phyloP scores from a whole-genome alignment of 2,329 filamentous ascomycete genomes.

The Colletotrichum lini region DNA sequence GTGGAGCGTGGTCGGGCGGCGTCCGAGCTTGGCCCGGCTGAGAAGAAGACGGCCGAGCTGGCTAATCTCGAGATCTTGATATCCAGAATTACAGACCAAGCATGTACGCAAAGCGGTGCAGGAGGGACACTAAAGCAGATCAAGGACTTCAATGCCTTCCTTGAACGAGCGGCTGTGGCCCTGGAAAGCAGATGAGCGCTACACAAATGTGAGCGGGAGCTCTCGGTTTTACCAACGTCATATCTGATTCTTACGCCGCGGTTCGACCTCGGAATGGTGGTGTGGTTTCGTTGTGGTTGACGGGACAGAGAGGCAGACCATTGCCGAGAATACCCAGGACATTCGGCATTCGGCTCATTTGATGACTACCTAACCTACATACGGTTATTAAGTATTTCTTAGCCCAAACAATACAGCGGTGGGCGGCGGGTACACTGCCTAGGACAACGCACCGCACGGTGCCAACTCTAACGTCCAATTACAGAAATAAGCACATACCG shows the following conservation, averaged over 20 bases:
- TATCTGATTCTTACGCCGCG: slow-evolving; percentile 1
- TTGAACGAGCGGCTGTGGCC: slow-evolving; percentile 72
- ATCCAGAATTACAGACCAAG: slow-evolving; percentile 68
- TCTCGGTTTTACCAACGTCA: slow-evolving; percentile 15
- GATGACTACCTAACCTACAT: slow-evolving; percentile 3
- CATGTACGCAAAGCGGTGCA: slow-evolving; percentile 62
- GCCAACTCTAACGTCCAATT: slow-evolving; percentile 15
- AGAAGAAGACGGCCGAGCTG: slow-evolving; percentile 65
- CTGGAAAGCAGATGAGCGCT: slow-evolving; percentile 58
- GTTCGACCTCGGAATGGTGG: background rate
- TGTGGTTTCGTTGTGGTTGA: slow-evolving; percentile 13
- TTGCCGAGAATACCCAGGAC: slow-evolving; percentile 30
- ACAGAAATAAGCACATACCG: background rate
- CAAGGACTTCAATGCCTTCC: slow-evolving; percentile 73
- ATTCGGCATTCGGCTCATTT: slow-evolving; percentile 36
- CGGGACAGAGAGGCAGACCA: slow-evolving; percentile 4
- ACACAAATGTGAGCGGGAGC: background rate
- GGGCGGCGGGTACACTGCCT: background rate
- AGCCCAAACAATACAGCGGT: slow-evolving; percentile 1
- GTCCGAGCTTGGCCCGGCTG: slow-evolving; percentile 60
- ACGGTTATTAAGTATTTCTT: background rate
- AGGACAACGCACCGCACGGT: background rate
- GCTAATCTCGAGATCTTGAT: slow-evolving; percentile 71
- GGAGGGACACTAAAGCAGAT: slow-evolving; percentile 71
- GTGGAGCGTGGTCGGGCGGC: slow-evolving; percentile 66